Evolutionary conservation across 2,329 filamentous ascomycete genomes (phyloP), one percentile per base, ranked within the genome.

Genomic region (Ploettnerulaceae sp.): DNA sequence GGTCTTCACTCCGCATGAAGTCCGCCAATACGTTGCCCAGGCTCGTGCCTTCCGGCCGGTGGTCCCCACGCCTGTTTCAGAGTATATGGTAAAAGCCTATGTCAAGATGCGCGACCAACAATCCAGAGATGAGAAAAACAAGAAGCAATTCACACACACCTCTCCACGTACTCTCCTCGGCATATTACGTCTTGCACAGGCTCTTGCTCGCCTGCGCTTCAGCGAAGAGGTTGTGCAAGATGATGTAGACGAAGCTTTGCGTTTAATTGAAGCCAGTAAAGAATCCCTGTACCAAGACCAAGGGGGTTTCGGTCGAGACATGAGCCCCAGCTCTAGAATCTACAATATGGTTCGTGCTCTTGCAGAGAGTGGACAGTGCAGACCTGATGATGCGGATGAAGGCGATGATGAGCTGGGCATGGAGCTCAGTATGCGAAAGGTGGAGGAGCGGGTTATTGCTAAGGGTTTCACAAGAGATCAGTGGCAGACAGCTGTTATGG

Each of bases 381-480:
- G 57, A 48, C 60, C 61, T 5, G 62, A 64, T 41, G 61, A 61
- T 53, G 51, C 48, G 12, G 81, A 81, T 35, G 81, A 80, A 47
- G 89, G 91, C 57, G 82, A 89, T 36, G 89, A 87, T 25, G 71
- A 73, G 43, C 75, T 76, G 21, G 57, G 77, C 57, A 72, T 86
- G 15, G 90, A 96, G 67, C 70, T 98, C 59, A 93, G 84, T 67
- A 77, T 98, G 72, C 79, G 86, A 57, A 86, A 89, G 68, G 88
- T 98, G 50, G 81, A 90, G 65, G 90, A 96, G 68, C 74, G 93
- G 56, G 89, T 98, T 22, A 76, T 97, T 60, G 93, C 90, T 43
- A 96, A 95, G 76, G 93, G 93, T 2, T 98, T 96, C 67, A 98
- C 91, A 0, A 84, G 89, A 55, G 89, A 97, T 67, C 90, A 98